A percentile compares a stretch with the other conserved stretches of the same genome.
phyloP scores from a whole-genome alignment of 2,329 filamentous ascomycete species.

The Xylaria sp. region DNA sequence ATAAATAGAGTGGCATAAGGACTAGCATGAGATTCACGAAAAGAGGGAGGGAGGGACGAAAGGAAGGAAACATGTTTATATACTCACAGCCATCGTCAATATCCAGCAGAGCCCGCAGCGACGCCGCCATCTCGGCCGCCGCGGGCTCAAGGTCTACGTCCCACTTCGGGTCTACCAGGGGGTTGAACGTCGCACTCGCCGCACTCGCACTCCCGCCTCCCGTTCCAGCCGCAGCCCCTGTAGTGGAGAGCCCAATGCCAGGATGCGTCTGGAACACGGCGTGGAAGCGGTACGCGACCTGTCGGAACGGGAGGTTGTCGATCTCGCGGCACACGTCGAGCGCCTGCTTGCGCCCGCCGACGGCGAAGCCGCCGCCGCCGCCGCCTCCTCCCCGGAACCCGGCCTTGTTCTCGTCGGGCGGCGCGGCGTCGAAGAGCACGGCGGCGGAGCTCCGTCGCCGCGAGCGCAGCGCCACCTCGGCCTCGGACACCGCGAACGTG shows the following conservation, averaged over 20 bases:
- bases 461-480: slow-evolving; percentile 59
- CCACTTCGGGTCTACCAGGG: slow-evolving; percentile 57
- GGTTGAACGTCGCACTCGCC: slow-evolving; percentile 59
- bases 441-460: slow-evolving; percentile 34
- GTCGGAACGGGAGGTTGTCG: slow-evolving; percentile 68
- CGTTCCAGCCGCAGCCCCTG: neutral
- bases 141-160: slow-evolving; percentile 59
- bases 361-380: slow-evolving; percentile 40
- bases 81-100: slow-evolving; percentile 58
- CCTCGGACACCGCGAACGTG: slow-evolving; percentile 61
- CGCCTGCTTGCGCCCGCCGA: slow-evolving; percentile 56
- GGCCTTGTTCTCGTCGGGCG: slow-evolving; percentile 29
- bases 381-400: too few relatives aligned
- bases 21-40: neutral
- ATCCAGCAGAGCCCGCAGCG: slow-evolving; percentile 56
- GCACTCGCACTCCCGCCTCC: neutral
- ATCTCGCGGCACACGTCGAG: slow-evolving; percentile 60
- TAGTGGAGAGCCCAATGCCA: slow-evolving; percentile 41
- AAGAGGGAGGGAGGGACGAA: neutral
- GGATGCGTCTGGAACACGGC: slow-evolving; percentile 66
- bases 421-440: neutral
- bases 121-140: slow-evolving; percentile 57
- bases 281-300: slow-evolving; percentile 70
- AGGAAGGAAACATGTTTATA: neutral
- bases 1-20: neutral